phyloP scores from a whole-genome alignment of 495 filamentous ascomycete genomes.

The Aspergillus indologenus region DNA sequence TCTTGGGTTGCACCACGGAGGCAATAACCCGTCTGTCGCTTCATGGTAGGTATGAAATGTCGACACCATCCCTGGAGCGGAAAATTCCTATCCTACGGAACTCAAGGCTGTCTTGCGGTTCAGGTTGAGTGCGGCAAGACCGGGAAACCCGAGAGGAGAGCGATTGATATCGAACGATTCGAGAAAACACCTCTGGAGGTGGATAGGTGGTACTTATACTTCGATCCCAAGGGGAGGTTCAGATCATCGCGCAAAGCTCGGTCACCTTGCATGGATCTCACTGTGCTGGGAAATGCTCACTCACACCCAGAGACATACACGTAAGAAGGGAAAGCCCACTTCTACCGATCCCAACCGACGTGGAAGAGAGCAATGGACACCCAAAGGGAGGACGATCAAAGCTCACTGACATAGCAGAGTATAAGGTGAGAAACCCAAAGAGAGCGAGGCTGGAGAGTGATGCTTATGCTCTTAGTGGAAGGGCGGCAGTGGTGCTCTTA shows the following conservation, averaged over 20 bases:
- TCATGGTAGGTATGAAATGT: neutral
- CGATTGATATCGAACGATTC: neutral
- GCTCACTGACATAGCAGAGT: neutral
- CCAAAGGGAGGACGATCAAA: neutral
- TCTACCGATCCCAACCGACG: constrained; percentile 5
- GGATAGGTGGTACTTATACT: neutral
- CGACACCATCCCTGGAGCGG: neutral
- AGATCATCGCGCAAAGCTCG: neutral
- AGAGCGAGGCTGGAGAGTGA: constrained; percentile 2
- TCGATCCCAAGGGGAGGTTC: neutral
- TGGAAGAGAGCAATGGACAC: neutral
- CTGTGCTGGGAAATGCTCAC: neutral
- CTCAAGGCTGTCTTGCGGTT: neutral
- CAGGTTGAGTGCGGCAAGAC: neutral
- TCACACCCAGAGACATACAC: neutral
- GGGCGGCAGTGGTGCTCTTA: neutral
- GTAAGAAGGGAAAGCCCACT: neutral
- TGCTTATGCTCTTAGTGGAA: neutral
- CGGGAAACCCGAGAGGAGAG: neutral
- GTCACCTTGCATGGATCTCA: constrained; percentile 2
- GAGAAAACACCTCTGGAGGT: neutral
- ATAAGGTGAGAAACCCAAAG: neutral
- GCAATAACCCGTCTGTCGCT: neutral
- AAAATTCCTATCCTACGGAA: neutral
- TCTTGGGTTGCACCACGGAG: constrained; percentile 16